Percentiles rank a stretch among this genome's conserved stretches.
These are phyloP conservation scores for Tardiomyces digboiensis DNA, from an alignment of 1,139 yeast genomes.

Conservation along the genomic window DNA sequence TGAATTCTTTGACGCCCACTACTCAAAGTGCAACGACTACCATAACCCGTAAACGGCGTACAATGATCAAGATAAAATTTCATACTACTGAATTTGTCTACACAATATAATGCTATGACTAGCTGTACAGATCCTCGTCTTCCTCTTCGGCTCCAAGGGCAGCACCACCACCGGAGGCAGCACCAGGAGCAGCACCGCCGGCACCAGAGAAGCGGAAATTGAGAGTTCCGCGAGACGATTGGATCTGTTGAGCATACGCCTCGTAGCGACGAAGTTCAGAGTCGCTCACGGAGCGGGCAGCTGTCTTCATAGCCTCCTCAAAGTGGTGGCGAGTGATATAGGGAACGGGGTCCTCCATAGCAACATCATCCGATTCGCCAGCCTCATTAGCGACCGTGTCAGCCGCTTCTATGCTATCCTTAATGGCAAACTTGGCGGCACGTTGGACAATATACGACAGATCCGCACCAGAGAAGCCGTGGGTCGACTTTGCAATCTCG, in stretches of 20 bases:
- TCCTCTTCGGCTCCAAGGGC: slow-evolving; percentile 71
- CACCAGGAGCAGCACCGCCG: slow-evolving; percentile 18
- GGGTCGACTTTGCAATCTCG: slow-evolving; percentile 87
- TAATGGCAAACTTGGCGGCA: slow-evolving; percentile 97
- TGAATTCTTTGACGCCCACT: neutral
- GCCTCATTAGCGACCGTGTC: slow-evolving; percentile 38
- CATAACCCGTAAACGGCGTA: neutral
- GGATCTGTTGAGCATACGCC: slow-evolving; percentile 95
- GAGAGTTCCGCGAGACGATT: slow-evolving; percentile 82
- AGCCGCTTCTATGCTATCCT: slow-evolving; percentile 88
- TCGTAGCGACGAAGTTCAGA: slow-evolving; percentile 98
- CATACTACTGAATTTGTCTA: neutral
- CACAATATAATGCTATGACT: slow-evolving; percentile 10
- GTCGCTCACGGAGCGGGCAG: slow-evolving; percentile 94
- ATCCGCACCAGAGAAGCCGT: slow-evolving; percentile 99
- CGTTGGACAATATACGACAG: slow-evolving; percentile 95
- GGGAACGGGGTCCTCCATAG: slow-evolving; percentile 83
- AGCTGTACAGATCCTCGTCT: slow-evolving; percentile 91
- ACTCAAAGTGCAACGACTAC: neutral
- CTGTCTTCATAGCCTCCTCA: slow-evolving; percentile 99
- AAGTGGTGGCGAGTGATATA: slow-evolving; percentile 87
- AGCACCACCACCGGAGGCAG: slow-evolving; percentile 30
- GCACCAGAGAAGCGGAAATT: slow-evolving; percentile 32
- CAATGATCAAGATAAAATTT: neutral
- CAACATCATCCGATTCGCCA: slow-evolving; percentile 46